phyloP scores from a whole-genome alignment of 2,329 filamentous ascomycete species.

The Pyricularia grisea region DNA sequence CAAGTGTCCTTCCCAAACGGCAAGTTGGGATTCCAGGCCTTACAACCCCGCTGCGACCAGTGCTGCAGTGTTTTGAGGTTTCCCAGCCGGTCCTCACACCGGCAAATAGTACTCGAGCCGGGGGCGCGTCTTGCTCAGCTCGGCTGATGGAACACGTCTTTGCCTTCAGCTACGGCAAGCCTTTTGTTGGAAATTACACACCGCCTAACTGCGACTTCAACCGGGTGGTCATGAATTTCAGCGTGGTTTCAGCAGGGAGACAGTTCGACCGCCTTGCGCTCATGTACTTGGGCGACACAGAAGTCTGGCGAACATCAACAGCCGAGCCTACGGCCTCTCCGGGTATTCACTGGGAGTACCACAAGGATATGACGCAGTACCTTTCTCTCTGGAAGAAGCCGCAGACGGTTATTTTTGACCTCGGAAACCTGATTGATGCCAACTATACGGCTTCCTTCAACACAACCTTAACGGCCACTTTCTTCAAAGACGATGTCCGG shows the following conservation, averaged over 20 bases:
- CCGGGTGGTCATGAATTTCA: slow-evolving; percentile 67
- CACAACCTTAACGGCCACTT: slow-evolving; percentile 64
- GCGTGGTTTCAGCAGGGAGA: slow-evolving; percentile 58
- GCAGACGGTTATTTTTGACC: slow-evolving; percentile 72
- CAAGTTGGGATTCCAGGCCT: neutral
- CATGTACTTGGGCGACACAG: slow-evolving; percentile 68
- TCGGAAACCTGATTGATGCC: slow-evolving; percentile 62
- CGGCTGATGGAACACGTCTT: slow-evolving; percentile 65
- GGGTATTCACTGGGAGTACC: slow-evolving; percentile 67
- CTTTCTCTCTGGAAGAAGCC: slow-evolving; percentile 56
- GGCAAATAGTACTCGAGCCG: slow-evolving; percentile 14
- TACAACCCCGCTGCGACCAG: slow-evolving; percentile 3
- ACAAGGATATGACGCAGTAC: slow-evolving; percentile 71
- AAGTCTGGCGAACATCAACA: slow-evolving; percentile 78
- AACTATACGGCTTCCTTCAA: slow-evolving; percentile 67
- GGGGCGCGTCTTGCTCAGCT: slow-evolving; percentile 33
- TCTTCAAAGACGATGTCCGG: slow-evolving; percentile 43
- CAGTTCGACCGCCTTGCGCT: slow-evolving; percentile 70
- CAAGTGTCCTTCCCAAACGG: neutral
- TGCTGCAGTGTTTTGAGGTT: slow-evolving; percentile 59
- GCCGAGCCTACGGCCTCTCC: slow-evolving; percentile 58
- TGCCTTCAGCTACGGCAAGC: slow-evolving; percentile 61
- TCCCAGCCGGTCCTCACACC: slow-evolving; percentile 53
- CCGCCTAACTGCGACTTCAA: slow-evolving; percentile 66
- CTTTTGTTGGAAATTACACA: slow-evolving; percentile 58